phyloP scores from a whole-genome alignment of 768 basidiomycete genomes.

The Serendipita vermifera region DNA sequence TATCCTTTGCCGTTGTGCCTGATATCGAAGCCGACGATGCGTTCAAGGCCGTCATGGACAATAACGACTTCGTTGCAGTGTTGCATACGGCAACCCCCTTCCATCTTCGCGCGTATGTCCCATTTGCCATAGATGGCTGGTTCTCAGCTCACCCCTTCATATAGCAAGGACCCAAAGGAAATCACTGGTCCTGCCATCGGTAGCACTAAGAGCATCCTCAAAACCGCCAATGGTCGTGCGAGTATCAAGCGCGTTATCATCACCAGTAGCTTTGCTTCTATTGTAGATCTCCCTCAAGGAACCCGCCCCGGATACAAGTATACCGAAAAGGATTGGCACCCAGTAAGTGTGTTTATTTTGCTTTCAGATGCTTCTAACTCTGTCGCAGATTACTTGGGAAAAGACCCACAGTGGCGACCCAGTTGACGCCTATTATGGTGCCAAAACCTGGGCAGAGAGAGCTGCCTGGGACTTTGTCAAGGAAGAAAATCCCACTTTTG shows the following conservation, averaged over 20 bases:
- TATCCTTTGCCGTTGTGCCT: background rate
- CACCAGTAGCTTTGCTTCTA: slow-evolving; percentile 18
- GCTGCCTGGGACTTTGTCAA: slow-evolving; percentile 17
- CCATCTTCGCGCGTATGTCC: background rate
- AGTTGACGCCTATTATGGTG: slow-evolving; percentile 12
- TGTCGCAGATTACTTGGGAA: slow-evolving; percentile 15
- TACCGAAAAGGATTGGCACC: slow-evolving; percentile 16
- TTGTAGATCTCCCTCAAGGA: slow-evolving; percentile 12
- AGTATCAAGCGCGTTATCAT: slow-evolving; percentile 20
- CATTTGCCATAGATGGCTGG: background rate
- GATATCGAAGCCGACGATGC: background rate
- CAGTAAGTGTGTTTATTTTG: background rate
- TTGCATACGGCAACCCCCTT: background rate
- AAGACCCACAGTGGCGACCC: slow-evolving; percentile 9
- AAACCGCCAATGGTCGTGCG: slow-evolving; percentile 12
- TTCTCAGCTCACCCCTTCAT: background rate
- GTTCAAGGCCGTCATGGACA: background rate
- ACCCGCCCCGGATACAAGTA: slow-evolving; percentile 14
- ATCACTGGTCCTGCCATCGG: slow-evolving; percentile 15
- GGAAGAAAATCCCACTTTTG: slow-evolving; percentile 13
- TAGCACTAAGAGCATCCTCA: slow-evolving; percentile 17
- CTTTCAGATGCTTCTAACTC: background rate
- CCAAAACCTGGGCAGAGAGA: slow-evolving; percentile 16
- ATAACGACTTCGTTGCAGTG: background rate
- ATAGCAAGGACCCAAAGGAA: slow-evolving; percentile 8